Conservation (phyloP, 2,329 filamentous ascomycete genomes). For the Curvularia verruculosa region DNA sequence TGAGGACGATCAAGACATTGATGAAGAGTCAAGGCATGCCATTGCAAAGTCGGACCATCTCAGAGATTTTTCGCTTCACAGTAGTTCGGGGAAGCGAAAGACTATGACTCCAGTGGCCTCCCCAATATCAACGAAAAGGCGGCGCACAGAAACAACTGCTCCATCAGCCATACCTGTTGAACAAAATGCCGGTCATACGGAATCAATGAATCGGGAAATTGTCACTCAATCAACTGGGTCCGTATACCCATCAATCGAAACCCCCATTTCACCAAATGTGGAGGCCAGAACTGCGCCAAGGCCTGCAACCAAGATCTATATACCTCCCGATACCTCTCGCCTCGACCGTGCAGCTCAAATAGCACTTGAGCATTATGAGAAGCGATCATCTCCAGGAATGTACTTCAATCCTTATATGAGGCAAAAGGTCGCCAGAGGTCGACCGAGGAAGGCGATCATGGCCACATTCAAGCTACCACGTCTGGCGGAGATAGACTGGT, state of each 20-base stretch:
- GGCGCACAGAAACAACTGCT: constrained; percentile 1
- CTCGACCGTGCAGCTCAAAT: constrained; percentile 19
- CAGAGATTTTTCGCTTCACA: not conserved
- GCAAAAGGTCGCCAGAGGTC: constrained; percentile 44
- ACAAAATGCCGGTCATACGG: not conserved
- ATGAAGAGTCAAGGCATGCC: not conserved
- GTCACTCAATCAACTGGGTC: not conserved
- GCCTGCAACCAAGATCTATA: not conserved
- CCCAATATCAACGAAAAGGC: constrained; percentile 11
- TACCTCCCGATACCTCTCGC: constrained; percentile 5
- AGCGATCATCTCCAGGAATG: constrained; percentile 45
- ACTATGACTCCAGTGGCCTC: not conserved
- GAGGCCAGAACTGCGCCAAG: not conserved
- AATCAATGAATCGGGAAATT: not conserved
- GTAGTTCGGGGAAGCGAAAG: constrained; percentile 14
- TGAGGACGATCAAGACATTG: not conserved
- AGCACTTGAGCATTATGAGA: constrained; percentile 38
- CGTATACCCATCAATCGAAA: not conserved
- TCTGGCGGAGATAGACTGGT: constrained; percentile 49
- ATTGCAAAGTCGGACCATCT: not conserved
- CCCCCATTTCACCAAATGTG: not conserved
- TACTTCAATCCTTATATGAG: constrained; percentile 56
- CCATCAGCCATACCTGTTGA: not conserved
- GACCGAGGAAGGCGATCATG: constrained; percentile 52
- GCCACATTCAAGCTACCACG: constrained; percentile 50